Conservation (phyloP, 108 stramenopile genomes). For the Chaetoceros tenuissimus region DNA sequence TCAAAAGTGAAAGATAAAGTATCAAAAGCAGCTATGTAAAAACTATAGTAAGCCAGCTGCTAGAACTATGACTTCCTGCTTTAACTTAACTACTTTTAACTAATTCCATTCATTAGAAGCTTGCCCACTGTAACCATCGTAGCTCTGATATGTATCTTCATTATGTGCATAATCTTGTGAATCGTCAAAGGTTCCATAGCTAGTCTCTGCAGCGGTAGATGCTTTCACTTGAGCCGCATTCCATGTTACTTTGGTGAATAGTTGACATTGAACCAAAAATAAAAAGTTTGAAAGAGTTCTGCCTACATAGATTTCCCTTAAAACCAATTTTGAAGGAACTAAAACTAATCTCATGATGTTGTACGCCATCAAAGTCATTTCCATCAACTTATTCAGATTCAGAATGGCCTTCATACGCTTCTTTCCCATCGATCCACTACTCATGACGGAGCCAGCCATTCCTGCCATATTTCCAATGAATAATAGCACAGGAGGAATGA, state of each 20-base stretch:
- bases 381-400: slow-evolving; percentile 72
- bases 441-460: slow-evolving; percentile 38
- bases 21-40: neutral
- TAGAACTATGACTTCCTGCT: too few species aligned
- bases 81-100: too few species aligned
- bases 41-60: too few species aligned
- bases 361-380: slow-evolving; percentile 49
- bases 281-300: slow-evolving; percentile 67
- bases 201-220: neutral
- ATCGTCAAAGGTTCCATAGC: too few species aligned
- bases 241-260: slow-evolving; percentile 74
- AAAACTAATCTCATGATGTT: slow-evolving; percentile 58
- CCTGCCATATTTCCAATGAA: slow-evolving; percentile 79
- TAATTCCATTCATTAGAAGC: too few species aligned
- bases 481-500: slow-evolving; percentile 40
- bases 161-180: too few species aligned
- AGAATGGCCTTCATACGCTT: slow-evolving; percentile 76
- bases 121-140: too few species aligned
- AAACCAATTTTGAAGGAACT: slow-evolving; percentile 41
- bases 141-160: too few species aligned
- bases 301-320: slow-evolving; percentile 68
- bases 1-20: neutral
- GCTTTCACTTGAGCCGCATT: slow-evolving; percentile 7
- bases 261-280: slow-evolving; percentile 66
- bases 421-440: slow-evolving; percentile 41